Evolutionary conservation across 345 rosid genomes (phyloP).

Genomic region (Hevea brasiliensis): DNA sequence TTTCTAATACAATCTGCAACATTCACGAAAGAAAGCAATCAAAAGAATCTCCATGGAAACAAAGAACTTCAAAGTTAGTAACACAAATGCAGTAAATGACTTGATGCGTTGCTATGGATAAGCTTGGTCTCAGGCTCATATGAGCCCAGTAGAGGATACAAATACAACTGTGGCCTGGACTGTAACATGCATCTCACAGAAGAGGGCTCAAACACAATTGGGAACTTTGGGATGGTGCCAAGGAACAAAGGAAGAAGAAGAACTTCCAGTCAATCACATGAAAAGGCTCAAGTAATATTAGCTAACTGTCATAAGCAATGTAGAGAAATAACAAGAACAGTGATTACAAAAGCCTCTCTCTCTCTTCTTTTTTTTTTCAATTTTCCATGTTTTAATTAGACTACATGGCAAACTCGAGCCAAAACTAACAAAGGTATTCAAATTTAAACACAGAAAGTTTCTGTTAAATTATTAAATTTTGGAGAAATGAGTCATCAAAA

Average conservation of each 20-base stretch:
- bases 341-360: not conserved
- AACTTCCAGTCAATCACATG: not conserved
- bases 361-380: not conserved
- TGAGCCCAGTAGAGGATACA: not conserved
- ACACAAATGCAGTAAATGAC: not conserved
- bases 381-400: not conserved
- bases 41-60: too few relatives aligned
- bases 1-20: constrained; percentile 85
- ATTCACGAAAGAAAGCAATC: not conserved
- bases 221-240: not conserved
- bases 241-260: not conserved
- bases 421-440: not conserved
- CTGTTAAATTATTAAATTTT: not conserved
- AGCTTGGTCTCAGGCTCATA: not conserved
- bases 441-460: not conserved
- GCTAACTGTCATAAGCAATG: not conserved
- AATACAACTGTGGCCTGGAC: not conserved
- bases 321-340: not conserved
- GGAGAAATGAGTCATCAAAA: not conserved
- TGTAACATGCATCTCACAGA: not conserved
- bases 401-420: not conserved
- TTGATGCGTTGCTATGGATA: not conserved
- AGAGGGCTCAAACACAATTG: not conserved
- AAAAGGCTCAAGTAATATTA: not conserved
- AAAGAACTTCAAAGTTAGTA: not conserved